Evolutionary conservation across 192 early-diverging fungal genomes (phyloP), one percentile per base, ranked within the genome.

Genomic region (Coemansia furcata): DNA sequence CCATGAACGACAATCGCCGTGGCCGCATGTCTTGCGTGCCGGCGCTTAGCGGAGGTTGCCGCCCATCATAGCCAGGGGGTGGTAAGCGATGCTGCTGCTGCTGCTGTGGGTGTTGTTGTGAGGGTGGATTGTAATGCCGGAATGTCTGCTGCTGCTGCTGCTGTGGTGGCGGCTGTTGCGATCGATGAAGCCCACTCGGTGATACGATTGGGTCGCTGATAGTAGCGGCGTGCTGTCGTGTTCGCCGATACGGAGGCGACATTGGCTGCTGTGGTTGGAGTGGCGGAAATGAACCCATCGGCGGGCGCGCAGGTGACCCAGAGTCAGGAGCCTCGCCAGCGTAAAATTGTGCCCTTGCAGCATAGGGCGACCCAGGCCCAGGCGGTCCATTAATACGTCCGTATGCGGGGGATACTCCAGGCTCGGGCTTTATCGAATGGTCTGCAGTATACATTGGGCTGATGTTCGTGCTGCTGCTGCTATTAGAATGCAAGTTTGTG

Each of bases 211-310:
- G 71, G 61, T 81, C 79, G 71, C 79, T 76, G 58, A 81, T 81
- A 2, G 79, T 81, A 3, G 79, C 79, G 1, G 79, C 79, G 32
- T 81, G 79, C 61, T 72, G 78, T 11, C 78, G 78, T 19, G 70
- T 43, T 66, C 79, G 50, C 44, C 79, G 76, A 12, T 43, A 70
- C 4, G 52, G 21, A 42, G 33, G 55, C 26, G 44, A 49, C 40
- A 60, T 62, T 23, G 67, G 35, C 30, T 50, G 62, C 37, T 62
- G 42, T 8, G 66, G 32, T 33, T 44, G 71, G n/a, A 55, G 26
- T 36, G 55, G 64, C 37, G 29, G 54, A 17, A 55, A 55, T 23
- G 54, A 55, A 5, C 54, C 54, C 54, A 55, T 55, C 30, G 26
- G 54, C 6, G 54, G 54, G 4, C 54, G 54, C 11, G 4, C 50